Evolutionary conservation across 164 flowering plant genomes (phyloP).

Genomic region (Berberis vulgaris): DNA sequence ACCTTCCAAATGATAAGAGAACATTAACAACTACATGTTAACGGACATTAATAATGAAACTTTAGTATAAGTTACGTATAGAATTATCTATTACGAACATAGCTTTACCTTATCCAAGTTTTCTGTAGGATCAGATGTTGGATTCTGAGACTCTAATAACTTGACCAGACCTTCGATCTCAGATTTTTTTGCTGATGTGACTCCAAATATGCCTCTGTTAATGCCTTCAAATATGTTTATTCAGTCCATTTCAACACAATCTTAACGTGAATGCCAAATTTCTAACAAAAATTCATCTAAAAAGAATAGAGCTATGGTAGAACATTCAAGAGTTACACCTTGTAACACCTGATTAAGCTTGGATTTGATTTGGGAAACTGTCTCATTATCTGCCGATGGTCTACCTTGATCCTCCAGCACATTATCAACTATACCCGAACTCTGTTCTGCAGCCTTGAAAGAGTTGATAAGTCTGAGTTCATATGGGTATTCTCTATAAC

Average conservation of each 20-base stretch:
- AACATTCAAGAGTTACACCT: slow-evolving; percentile 29
- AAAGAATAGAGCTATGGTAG: not conserved
- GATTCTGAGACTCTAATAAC: slow-evolving; percentile 67
- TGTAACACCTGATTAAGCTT: slow-evolving; percentile 39
- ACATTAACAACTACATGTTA: not conserved
- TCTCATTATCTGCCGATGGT: slow-evolving; percentile 3
- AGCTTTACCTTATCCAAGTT: slow-evolving; percentile 52
- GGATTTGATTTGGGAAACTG: slow-evolving; percentile 36
- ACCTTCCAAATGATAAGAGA: slow-evolving; percentile 36
- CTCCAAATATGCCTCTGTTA: slow-evolving; percentile 90
- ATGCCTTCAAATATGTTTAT: slow-evolving; percentile 31
- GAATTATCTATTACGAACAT: not conserved
- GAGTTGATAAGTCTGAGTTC: slow-evolving; percentile 22
- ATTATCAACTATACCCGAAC: slow-evolving; percentile 25
- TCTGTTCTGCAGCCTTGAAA: slow-evolving; percentile 33
- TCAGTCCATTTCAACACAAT: slow-evolving; percentile 7
- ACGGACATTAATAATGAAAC: not conserved
- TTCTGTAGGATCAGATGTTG: slow-evolving; percentile 64
- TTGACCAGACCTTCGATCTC: slow-evolving; percentile 61
- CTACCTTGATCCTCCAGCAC: slow-evolving; percentile 9
- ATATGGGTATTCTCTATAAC: slow-evolving; percentile 15
- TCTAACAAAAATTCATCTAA: not conserved
- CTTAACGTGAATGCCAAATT: not conserved
- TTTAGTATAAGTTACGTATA: not conserved
- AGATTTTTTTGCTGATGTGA: slow-evolving; percentile 57